Evolutionary conservation across 306 rosid species (phyloP).

Genomic region (Cucurbita pepo): DNA sequence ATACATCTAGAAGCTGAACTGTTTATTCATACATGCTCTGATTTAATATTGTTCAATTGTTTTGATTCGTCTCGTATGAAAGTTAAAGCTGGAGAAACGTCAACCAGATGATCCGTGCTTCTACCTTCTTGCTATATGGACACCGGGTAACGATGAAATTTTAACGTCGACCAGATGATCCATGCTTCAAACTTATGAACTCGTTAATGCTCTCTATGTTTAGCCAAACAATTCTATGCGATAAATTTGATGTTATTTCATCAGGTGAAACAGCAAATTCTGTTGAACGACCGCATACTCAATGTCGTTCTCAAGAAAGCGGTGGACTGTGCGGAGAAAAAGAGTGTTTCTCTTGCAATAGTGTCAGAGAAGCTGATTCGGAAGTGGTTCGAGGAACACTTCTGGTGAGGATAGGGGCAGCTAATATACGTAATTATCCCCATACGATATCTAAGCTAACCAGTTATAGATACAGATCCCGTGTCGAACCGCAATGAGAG

Average conservation of each 20-base stretch:
- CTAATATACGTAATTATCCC: not conserved
- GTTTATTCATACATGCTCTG: not conserved
- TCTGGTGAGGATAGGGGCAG: conserved; percentile 29
- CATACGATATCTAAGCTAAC: not conserved
- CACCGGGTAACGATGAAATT: conserved; percentile 37
- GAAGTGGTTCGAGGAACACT: conserved; percentile 37
- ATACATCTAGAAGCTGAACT: not conserved
- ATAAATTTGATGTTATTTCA: not conserved
- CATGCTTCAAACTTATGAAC: not conserved
- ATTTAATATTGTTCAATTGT: not conserved
- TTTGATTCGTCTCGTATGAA: not conserved
- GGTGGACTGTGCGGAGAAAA: conserved; percentile 3
- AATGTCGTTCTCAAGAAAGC: not conserved
- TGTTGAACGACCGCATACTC: conserved; percentile 3
- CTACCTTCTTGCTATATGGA: conserved; percentile 71
- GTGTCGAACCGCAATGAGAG: conserved; percentile 13
- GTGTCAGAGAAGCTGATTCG: conserved; percentile 13
- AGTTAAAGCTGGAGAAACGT: conserved; percentile 38
- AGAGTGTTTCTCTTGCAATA: conserved; percentile 4
- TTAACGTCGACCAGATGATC: no score
- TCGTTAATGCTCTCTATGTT: not conserved
- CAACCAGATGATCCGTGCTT: conserved; percentile 60
- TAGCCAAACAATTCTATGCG: not conserved
- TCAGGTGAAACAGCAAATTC: conserved; percentile 14
- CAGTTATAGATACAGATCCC: conserved; percentile 1